These are phyloP conservation scores for Hypoxylon sp. DNA, from an alignment of 2,329 filamentous ascomycete species.

Conservation along the genomic window DNA sequence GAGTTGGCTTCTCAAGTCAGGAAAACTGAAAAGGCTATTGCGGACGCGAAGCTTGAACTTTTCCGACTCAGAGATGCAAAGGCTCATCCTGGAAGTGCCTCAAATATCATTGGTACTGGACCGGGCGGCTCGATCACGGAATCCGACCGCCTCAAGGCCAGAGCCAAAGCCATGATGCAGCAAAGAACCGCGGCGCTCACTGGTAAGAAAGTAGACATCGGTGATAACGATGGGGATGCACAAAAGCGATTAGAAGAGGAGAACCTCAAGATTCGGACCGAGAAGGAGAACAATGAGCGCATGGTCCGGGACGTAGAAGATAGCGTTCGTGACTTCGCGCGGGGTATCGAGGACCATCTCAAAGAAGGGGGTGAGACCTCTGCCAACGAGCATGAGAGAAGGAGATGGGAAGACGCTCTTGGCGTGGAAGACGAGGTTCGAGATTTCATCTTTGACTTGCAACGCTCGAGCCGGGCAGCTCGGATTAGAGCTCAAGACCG, in stretches of 20 bases:
- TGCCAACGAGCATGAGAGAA: conserved; percentile 87
- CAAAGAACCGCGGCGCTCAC: conserved; percentile 93
- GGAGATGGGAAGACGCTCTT: conserved; percentile 95
- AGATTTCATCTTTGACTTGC: conserved; percentile 97
- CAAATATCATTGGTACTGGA: conserved; percentile 89
- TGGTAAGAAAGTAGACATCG: conserved; percentile 79
- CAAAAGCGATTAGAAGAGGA: conserved; percentile 91
- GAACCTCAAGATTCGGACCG: conserved; percentile 81
- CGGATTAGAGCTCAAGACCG: conserved; percentile 74
- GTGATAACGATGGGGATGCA: conserved; percentile 80
- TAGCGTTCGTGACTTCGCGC: conserved; percentile 89
- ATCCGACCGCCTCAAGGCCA: conserved; percentile 92
- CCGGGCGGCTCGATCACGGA: conserved; percentile 92
- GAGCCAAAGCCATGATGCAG: conserved; percentile 98
- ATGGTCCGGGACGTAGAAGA: conserved; percentile 99
- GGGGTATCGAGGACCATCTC: conserved; percentile 85
- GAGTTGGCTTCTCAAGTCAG: conserved; percentile 93
- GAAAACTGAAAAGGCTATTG: conserved; percentile 90
- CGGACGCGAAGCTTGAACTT: conserved; percentile 89
- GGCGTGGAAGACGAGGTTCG: conserved; percentile 97
- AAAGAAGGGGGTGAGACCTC: conserved; percentile 83
- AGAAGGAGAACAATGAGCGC: conserved; percentile 93
- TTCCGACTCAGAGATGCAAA: conserved; percentile 96
- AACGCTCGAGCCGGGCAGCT: conserved; percentile 84
- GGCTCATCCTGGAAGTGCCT: conserved; percentile 83